Evolutionary conservation across 2,329 filamentous ascomycete genomes (phyloP).

Genomic region (Alternaria angustiovoidea): DNA sequence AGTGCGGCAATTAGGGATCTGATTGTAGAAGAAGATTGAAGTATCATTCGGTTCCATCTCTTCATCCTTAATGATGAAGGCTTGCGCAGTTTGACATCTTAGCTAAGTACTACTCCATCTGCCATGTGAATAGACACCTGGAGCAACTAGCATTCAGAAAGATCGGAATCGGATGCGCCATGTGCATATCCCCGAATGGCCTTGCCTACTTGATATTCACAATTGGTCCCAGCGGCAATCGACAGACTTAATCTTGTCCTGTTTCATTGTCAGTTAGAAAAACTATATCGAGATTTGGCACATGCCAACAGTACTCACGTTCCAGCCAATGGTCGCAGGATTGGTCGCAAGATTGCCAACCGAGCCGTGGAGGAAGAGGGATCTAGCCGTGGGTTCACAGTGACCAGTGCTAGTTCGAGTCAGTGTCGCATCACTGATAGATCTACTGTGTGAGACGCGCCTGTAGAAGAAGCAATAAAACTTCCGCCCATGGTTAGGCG

Average conservation of each 20-base stretch:
- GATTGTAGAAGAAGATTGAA: too few species aligned
- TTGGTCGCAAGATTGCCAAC: not conserved
- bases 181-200: not conserved
- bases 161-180: not conserved
- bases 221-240: not conserved
- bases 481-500: not conserved
- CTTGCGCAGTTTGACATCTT: too few species aligned
- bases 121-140: too few species aligned
- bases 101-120: too few species aligned
- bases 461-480: not conserved
- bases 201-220: not conserved
- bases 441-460: not conserved
- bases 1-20: too few species aligned
- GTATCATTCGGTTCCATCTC: too few species aligned
- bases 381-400: not conserved
- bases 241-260: constrained; percentile 1
- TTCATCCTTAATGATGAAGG: too few species aligned
- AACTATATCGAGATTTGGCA: not conserved
- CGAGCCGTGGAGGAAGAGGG: not conserved
- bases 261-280: not conserved
- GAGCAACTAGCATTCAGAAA: not conserved
- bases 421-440: not conserved
- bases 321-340: not conserved
- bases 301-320: not conserved
- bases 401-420: not conserved